Percentiles rank a stretch among this genome's conserved stretches.
Evolutionary conservation across 2,329 filamentous ascomycete species (phyloP).

Genomic region (Arthroderma uncinatum): DNA sequence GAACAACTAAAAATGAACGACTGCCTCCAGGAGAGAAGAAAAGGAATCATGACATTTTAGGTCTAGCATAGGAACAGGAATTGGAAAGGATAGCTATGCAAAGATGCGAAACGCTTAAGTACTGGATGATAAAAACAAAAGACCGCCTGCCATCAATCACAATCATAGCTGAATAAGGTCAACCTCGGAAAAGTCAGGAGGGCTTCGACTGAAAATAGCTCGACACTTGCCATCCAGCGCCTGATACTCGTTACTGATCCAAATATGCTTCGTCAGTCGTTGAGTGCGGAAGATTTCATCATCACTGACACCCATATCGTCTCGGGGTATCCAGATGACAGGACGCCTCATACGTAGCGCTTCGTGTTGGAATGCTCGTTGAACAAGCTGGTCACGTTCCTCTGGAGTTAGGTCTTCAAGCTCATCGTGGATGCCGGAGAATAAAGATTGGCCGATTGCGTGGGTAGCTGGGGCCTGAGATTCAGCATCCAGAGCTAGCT

Average conservation of each 20-base stretch:
- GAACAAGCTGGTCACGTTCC: slow-evolving; percentile 73
- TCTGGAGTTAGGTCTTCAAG: slow-evolving; percentile 87
- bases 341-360: slow-evolving; percentile 75
- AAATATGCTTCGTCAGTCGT: slow-evolving; percentile 64
- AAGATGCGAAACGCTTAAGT: not conserved
- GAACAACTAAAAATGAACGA: not conserved
- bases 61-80: slow-evolving; percentile 1
- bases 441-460: slow-evolving; percentile 66
- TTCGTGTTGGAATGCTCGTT: slow-evolving; percentile 80
- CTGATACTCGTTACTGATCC: slow-evolving; percentile 90
- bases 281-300: slow-evolving; percentile 77
- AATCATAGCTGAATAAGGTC: slow-evolving; percentile 67
- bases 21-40: not conserved
- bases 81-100: not conserved
- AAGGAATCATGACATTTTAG: not conserved
- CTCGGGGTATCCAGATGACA: slow-evolving; percentile 85
- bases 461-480: slow-evolving; percentile 49
- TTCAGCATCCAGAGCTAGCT: slow-evolving; percentile 49
- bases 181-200: slow-evolving; percentile 79
- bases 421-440: slow-evolving; percentile 79
- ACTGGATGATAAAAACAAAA: not conserved
- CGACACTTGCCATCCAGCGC: slow-evolving; percentile 72
- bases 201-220: slow-evolving; percentile 73
- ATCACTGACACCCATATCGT: slow-evolving; percentile 80
- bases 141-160: not conserved